phyloP scores from a whole-genome alignment of 2,329 filamentous ascomycete species.

The Neonectria neomacrospora region DNA sequence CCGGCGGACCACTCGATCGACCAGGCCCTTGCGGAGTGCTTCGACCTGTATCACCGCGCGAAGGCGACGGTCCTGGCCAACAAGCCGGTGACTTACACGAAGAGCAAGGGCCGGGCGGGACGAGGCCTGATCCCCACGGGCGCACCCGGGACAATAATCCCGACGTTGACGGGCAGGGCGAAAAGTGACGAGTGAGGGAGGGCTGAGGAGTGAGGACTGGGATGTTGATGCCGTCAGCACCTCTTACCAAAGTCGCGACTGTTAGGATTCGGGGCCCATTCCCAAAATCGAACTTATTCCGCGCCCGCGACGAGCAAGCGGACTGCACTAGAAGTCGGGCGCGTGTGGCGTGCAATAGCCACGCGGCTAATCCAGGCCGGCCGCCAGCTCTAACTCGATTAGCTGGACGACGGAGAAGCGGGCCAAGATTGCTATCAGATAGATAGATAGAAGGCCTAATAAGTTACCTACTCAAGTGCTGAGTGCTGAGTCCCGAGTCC shows the following conservation, averaged over 20 bases:
- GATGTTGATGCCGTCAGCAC: constrained; percentile 14
- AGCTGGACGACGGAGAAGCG: not conserved
- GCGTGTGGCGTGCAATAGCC: not conserved
- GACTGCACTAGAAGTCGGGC: constrained; percentile 14
- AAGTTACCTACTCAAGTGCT: not conserved
- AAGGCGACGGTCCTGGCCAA: constrained; percentile 61
- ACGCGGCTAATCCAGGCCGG: not conserved
- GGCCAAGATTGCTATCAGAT: constrained; percentile 6
- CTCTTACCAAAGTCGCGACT: constrained; percentile 8
- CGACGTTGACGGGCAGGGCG: constrained; percentile 17
- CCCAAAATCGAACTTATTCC: constrained; percentile 16
- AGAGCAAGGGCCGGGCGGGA: constrained; percentile 32
- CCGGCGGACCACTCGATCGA: constrained; percentile 55
- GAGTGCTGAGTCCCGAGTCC: no score
- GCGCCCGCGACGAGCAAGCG: constrained; percentile 4
- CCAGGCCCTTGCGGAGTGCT: constrained; percentile 61
- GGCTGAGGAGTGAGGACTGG: constrained; percentile 2
- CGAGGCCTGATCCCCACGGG: constrained; percentile 20
- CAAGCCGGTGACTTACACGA: constrained; percentile 56
- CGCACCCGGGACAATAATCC: not conserved
- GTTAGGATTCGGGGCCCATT: constrained; percentile 1
- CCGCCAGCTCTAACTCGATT: not conserved
- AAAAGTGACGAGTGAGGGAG: constrained; percentile 5
- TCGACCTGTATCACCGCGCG: constrained; percentile 57
- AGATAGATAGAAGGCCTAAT: not conserved